Percentiles rank a stretch among this genome's conserved stretches.
These are phyloP conservation scores for Plasmodium fragile DNA, from an alignment of 169 alveolate genomes.

Conservation along the genomic window DNA sequence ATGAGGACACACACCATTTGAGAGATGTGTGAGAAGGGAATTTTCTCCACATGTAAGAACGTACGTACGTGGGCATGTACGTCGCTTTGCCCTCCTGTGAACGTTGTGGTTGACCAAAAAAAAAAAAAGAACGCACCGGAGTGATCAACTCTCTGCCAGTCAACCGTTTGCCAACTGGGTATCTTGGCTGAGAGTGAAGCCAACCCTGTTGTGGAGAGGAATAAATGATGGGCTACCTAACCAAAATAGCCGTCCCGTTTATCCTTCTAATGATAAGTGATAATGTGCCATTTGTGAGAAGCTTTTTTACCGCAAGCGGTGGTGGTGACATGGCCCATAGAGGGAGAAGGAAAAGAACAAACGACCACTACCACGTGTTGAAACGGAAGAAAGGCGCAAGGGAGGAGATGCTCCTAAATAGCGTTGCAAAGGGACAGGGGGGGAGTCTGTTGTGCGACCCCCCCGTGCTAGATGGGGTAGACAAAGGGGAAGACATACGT, in stretches of 20 bases:
- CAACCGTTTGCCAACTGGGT: neutral
- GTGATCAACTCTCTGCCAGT: neutral
- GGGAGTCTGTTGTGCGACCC: neutral
- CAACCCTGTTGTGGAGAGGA: constrained; percentile 28
- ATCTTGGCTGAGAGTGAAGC: neutral
- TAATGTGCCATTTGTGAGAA: neutral
- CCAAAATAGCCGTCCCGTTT: constrained; percentile 10
- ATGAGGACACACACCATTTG: neutral
- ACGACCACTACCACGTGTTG: neutral
- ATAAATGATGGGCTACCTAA: constrained; percentile 31
- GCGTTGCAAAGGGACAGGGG: neutral
- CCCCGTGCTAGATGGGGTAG: neutral
- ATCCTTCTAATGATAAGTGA: constrained; percentile 1
- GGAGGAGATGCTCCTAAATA: neutral
- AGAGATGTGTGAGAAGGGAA: neutral
- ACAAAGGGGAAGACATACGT: neutral
- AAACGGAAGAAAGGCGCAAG: neutral
- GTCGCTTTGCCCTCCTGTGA: neutral
- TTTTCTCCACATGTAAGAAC: neutral
- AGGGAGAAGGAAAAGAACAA: neutral
- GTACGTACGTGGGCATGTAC: neutral
- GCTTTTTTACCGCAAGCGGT: constrained; percentile 8
- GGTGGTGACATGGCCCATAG: neutral
- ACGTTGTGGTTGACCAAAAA: no score
- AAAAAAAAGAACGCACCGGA: no score